Evolutionary conservation across 306 rosid genomes (phyloP), one percentile per base, ranked within the genome.

Genomic region (Malus orientalis): DNA sequence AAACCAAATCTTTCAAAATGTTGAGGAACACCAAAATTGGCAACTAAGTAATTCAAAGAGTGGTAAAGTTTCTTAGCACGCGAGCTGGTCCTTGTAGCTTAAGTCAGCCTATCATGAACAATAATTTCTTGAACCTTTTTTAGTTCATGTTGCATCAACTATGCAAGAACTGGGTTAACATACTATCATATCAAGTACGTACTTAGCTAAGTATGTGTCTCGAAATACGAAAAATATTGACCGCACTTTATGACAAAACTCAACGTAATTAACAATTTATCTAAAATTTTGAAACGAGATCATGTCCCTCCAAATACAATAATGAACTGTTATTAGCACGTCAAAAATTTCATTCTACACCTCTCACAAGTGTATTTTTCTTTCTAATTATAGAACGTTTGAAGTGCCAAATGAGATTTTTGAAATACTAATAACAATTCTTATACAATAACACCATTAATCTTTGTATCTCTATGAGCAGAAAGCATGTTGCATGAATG

Each of bases 31-130:
- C 76, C 71, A 57, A 44, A 67, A 76, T 25, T 12, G 23, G 36
- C 74, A 54, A 76, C 49, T 70, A 80, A 84, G 71, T 60, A 33
- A 36, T 59, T 74, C 58, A 0, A 38, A 74, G 76, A 76, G 47
- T 88, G 89, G 79, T 76, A 79, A 84, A 88, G 86, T 38, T 74
- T 69, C 74, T 65, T 67, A 65, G 86, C 85, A 84, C 74, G 85
- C 78, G 47, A 80, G 54, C 33, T 57, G 84, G 80, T 79, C 66
- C 33, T 59, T 42, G 58, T 45, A 73, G 68, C 54, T 53, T 71
- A 75, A 78, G 84, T 76, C 86, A 80, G 75, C 87, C 76, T 76
- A 85, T 74, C 71, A 83, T 85, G 82, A 79, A 49, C 74, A 81
- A 81, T 87, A 71, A 80, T 83, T 80, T 78, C 78, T 60, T 68